Base-by-base conservation (phyloP, 2,329 filamentous ascomycete genomes). In the Dryadomyces quercivorus region DNA sequence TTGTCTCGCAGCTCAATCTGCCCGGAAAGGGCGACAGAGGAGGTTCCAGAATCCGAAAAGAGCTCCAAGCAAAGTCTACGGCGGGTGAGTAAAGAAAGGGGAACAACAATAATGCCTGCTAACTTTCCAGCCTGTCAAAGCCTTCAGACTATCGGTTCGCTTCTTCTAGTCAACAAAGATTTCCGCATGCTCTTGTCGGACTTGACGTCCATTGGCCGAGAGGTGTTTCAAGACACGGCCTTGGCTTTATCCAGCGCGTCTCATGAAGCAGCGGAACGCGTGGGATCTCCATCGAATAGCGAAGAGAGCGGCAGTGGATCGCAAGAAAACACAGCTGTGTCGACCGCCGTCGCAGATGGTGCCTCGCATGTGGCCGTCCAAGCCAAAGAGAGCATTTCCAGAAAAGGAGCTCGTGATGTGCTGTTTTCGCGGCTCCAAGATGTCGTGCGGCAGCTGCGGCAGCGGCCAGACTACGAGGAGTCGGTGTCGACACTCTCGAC, bases 131-230 rank as follows among this genome's bases (percentile, higher is more conserved):
- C 87, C 16, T 91, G 91, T 63, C 76, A 86, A 63, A 95, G 90
- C 66, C 70, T 95, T 50, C 85, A 83, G 56, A 95, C 90, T 0
- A 81, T 97, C 0, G 85, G 86, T 34, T 86, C 85, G 3, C 73
- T 97, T n/a, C 77, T 96, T 1, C 73, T 97, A 46, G 89, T 88
- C 15, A 97, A 97, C 65, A 83, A 86, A 0, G 90, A 96, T 63
- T 96, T 97, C 66, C 84, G 91, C 43, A 75, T 91, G 7, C 90
- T 97, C 62, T 72, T 96, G 47, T 81, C 84, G 12, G 92, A 97
- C 63, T 70, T 95, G 44, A 82, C 83, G 48, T 83, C 84, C 0
- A 79, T 96, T 49, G 86, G 85, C 13, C 82, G 86, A 45, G 86
- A 95, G 64, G 84, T 97, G 0, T 90, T 96, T 65, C 83, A 82